phyloP scores from a whole-genome alignment of 345 rosid species.

The Theobroma cacao region DNA sequence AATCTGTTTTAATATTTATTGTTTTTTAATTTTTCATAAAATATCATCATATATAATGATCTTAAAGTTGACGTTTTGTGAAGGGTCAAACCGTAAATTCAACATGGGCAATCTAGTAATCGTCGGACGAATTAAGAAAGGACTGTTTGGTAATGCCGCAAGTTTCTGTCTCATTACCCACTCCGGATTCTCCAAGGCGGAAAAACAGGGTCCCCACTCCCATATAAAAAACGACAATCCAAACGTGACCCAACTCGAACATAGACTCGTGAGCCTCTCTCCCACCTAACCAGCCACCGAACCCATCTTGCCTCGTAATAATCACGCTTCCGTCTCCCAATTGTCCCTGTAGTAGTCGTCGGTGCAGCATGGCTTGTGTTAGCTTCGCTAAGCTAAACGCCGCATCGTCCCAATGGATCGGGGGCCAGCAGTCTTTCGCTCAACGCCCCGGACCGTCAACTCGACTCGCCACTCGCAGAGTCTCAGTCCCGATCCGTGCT shows the following conservation, averaged over 20 bases:
- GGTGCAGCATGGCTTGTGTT: slow-evolving; percentile 61
- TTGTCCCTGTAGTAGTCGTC: neutral
- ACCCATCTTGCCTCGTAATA: neutral
- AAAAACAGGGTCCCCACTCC: neutral
- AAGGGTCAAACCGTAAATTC: neutral
- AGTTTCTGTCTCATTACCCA: slow-evolving; percentile 21
- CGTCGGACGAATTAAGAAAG: neutral
- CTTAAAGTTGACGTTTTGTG: too few species aligned
- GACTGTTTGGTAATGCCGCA: slow-evolving; percentile 39
- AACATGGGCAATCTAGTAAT: neutral
- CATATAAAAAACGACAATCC: neutral
- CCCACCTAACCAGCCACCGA: neutral
- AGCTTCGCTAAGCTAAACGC: slow-evolving; percentile 66
- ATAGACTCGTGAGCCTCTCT: neutral
- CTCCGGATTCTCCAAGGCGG: slow-evolving; percentile 5
- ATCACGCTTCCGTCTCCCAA: slow-evolving; percentile 6
- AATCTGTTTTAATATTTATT: too few species aligned
- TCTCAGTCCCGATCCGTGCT: slow-evolving; percentile 79
- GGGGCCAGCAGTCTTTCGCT: slow-evolving; percentile 49
- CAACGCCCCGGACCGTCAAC: slow-evolving; percentile 38
- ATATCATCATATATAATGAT: too few species aligned
- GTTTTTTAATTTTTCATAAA: too few species aligned
- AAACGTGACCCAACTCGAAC: neutral
- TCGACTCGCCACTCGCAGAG: slow-evolving; percentile 41
- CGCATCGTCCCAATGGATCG: slow-evolving; percentile 70